Conservation (phyloP, 2,329 filamentous ascomycete genomes). For the Leptosphaerulina australis region DNA sequence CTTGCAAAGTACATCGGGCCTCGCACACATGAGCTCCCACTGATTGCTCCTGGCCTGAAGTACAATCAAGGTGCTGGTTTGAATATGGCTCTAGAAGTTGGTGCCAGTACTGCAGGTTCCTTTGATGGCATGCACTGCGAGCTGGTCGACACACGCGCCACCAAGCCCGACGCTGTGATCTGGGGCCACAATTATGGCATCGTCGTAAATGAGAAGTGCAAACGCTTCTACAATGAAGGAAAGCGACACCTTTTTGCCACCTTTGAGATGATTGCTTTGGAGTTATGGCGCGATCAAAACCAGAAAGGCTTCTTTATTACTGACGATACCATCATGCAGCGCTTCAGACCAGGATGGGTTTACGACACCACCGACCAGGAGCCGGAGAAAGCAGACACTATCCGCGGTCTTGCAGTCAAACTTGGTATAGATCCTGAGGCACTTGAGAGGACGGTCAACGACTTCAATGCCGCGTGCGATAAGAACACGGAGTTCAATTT, state of each 20-base stretch:
- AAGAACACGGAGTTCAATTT: constrained; percentile 51
- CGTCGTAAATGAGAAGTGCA: constrained; percentile 50
- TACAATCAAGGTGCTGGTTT: constrained; percentile 51
- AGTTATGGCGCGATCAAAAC: constrained; percentile 51
- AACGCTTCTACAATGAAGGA: constrained; percentile 50
- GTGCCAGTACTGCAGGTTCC: constrained; percentile 49
- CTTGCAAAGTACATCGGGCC: constrained; percentile 49
- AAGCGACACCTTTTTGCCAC: constrained; percentile 52
- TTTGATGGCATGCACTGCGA: constrained; percentile 54
- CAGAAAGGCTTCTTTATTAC: constrained; percentile 52
- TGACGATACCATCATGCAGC: constrained; percentile 50
- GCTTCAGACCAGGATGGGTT: constrained; percentile 52
- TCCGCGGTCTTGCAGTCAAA: constrained; percentile 47
- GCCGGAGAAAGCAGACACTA: constrained; percentile 50
- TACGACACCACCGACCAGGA: constrained; percentile 53
- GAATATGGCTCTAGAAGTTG: constrained; percentile 52
- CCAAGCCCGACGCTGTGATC: constrained; percentile 51
- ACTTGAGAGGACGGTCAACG: constrained; percentile 48
- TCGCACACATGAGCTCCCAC: constrained; percentile 48
- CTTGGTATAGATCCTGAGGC: constrained; percentile 46
- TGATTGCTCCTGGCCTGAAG: constrained; percentile 51
- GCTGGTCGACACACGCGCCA: constrained; percentile 51
- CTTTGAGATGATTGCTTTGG: constrained; percentile 52
- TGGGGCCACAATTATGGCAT: constrained; percentile 55
- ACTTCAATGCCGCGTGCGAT: constrained; percentile 50